These are phyloP conservation scores for Schizopora paradoxa DNA, from an alignment of 1,284 basidiomycete genomes.

Conservation along the genomic window DNA sequence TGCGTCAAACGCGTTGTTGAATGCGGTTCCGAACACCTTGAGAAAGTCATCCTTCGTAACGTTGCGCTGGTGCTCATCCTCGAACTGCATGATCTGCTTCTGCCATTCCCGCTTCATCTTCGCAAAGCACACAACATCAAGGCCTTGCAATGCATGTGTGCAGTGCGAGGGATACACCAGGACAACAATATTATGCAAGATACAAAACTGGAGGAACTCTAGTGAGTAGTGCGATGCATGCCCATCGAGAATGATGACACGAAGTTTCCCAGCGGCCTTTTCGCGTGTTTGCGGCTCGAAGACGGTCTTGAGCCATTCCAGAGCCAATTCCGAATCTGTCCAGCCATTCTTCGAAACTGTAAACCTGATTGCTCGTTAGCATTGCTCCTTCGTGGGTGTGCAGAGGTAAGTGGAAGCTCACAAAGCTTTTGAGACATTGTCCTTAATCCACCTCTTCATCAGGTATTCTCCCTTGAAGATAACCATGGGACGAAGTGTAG, in stretches of 20 bases:
- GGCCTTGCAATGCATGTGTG: slow-evolving; percentile 35
- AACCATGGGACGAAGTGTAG: not conserved
- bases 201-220: slow-evolving; percentile 29
- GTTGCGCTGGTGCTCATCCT: slow-evolving; percentile 13
- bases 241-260: slow-evolving; percentile 33
- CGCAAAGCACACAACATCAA: slow-evolving; percentile 36
- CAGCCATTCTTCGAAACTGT: slow-evolving; percentile 18
- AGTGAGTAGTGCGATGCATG: slow-evolving; percentile 35
- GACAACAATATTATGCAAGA: slow-evolving; percentile 30
- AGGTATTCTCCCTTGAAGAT: slow-evolving; percentile 22
- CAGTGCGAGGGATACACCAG: slow-evolving; percentile 36
- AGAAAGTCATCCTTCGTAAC: slow-evolving; percentile 27
- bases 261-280: slow-evolving; percentile 27
- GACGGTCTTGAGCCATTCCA: slow-evolving; percentile 29
- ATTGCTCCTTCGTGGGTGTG: not conserved
- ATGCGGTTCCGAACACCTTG: slow-evolving; percentile 25
- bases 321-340: slow-evolving; percentile 25
- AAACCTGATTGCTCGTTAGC: not conserved
- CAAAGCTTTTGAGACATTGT: slow-evolving; percentile 25
- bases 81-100: slow-evolving; percentile 19
- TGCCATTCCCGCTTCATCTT: slow-evolving; percentile 22
- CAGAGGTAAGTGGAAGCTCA: slow-evolving; percentile 18
- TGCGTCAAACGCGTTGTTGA: slow-evolving; percentile 21
- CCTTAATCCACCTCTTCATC: slow-evolving; percentile 24
- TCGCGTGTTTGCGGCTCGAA: slow-evolving; percentile 32